Percentiles rank a stretch among this genome's conserved stretches.
phyloP scores from a whole-genome alignment of 2,329 filamentous ascomycete genomes.

The Ceratocystis variospora region DNA sequence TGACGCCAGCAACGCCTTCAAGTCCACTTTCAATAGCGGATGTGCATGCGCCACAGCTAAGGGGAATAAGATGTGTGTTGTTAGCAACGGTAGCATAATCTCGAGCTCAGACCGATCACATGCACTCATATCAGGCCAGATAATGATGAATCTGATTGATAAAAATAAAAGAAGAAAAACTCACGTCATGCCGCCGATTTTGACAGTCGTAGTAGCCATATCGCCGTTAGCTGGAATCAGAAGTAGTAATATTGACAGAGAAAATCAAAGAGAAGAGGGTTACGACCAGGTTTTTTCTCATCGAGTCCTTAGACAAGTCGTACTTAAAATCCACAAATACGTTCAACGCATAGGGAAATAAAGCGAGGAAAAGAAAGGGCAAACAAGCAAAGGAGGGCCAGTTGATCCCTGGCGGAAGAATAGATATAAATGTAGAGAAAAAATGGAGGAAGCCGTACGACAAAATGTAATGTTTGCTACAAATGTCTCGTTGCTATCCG shows the following conservation, averaged over 20 bases:
- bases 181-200: slow-evolving; percentile 76
- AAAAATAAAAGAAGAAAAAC: slow-evolving; percentile 24
- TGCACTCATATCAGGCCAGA: not conserved
- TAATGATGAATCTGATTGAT: not conserved
- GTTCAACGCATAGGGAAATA: slow-evolving; percentile 2
- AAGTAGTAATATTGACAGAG: slow-evolving; percentile 5
- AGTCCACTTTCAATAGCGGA: slow-evolving; percentile 91
- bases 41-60: slow-evolving; percentile 72
- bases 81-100: not conserved
- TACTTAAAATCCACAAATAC: not conserved
- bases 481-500: not conserved
- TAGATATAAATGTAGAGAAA: not conserved
- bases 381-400: not conserved
- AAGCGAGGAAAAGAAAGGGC: not conserved
- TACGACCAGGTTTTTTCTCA: not conserved
- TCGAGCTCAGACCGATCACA: not conserved
- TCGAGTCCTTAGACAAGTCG: slow-evolving; percentile 6
- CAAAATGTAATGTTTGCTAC: not conserved
- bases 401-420: not conserved
- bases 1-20: slow-evolving; percentile 64
- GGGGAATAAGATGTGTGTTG: not conserved
- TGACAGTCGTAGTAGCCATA: slow-evolving; percentile 82
- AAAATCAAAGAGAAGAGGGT: slow-evolving; percentile 7
- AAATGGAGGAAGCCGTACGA: not conserved
- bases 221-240: not conserved